Percentiles rank a stretch among this genome's conserved stretches.
These are phyloP conservation scores for Cucumis cinereus DNA, from an alignment of 306 rosid genomes.

Conservation along the genomic window DNA sequence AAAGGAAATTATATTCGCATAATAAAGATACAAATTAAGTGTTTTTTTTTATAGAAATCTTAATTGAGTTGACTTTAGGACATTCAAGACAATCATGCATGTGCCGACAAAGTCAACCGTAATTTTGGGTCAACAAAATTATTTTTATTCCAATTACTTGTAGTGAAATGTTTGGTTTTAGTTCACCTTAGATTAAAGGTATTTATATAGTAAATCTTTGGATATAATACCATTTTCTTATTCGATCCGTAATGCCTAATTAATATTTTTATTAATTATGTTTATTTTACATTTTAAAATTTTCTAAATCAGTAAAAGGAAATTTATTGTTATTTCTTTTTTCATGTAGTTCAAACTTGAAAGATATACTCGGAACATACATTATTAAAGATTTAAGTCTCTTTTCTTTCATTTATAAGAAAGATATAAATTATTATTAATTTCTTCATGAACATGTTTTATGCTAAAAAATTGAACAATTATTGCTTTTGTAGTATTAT, in stretches of 20 bases:
- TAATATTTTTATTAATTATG: not conserved
- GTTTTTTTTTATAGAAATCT: not conserved
- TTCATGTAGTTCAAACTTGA: no score
- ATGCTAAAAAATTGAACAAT: no score
- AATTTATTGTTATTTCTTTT: no score
- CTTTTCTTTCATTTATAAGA: no score
- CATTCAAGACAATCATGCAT: not conserved
- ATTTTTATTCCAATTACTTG: not conserved
- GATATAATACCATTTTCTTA: not conserved
- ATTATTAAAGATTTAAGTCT: no score
- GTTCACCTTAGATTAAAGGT: not conserved
- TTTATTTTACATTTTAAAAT: not conserved
- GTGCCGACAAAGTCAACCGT: not conserved
- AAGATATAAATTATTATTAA: no score
- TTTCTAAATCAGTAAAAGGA: not conserved
- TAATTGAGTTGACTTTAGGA: not conserved
- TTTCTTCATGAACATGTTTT: no score
- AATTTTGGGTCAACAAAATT: not conserved
- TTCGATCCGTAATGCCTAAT: not conserved
- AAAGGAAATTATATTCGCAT: not conserved
- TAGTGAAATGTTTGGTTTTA: not conserved
- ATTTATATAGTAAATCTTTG: not conserved
- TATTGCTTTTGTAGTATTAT: no score
- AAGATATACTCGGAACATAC: no score
- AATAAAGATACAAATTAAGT: not conserved